These are phyloP conservation scores for Rhynchospora breviuscula DNA, from an alignment of 176 grass and related monocot genomes.

Conservation along the genomic window DNA sequence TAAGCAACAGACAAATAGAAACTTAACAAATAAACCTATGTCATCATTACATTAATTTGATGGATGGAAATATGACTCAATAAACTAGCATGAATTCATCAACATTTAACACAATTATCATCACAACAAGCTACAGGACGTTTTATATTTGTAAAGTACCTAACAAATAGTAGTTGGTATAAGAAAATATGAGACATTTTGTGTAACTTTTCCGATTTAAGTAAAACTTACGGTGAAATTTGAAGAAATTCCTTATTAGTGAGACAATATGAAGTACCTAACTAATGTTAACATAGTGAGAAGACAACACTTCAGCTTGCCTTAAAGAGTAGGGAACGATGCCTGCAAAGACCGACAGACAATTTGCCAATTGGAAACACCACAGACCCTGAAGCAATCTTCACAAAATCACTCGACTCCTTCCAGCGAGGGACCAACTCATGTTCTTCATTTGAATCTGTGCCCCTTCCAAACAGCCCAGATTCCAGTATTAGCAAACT, in stretches of 20 bases:
- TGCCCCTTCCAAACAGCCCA: slow-evolving; percentile 40
- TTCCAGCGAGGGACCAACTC: slow-evolving; percentile 51
- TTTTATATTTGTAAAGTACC: neutral
- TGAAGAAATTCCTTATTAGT: neutral
- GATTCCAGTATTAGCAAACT: slow-evolving; percentile 5
- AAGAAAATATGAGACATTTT: neutral
- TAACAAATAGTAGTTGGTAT: neutral
- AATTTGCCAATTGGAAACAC: slow-evolving; percentile 74
- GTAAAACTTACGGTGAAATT: neutral
- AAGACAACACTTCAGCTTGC: slow-evolving; percentile 23
- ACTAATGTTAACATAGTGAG: neutral
- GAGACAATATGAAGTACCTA: neutral
- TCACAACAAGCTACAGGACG: neutral
- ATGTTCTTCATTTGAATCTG: slow-evolving; percentile 42
- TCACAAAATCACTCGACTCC: slow-evolving; percentile 39
- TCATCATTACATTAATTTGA: neutral
- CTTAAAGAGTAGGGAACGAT: slow-evolving; percentile 79
- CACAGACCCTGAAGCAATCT: slow-evolving; percentile 51
- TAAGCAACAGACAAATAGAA: neutral
- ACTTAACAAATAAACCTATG: neutral
- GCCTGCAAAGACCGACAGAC: slow-evolving; percentile 58
- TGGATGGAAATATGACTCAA: neutral
- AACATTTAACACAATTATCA: neutral
- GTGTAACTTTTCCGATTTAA: neutral
- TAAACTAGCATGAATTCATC: neutral